phyloP scores from a whole-genome alignment of 306 rosid species.

The Hylodesmum podocarpum region DNA sequence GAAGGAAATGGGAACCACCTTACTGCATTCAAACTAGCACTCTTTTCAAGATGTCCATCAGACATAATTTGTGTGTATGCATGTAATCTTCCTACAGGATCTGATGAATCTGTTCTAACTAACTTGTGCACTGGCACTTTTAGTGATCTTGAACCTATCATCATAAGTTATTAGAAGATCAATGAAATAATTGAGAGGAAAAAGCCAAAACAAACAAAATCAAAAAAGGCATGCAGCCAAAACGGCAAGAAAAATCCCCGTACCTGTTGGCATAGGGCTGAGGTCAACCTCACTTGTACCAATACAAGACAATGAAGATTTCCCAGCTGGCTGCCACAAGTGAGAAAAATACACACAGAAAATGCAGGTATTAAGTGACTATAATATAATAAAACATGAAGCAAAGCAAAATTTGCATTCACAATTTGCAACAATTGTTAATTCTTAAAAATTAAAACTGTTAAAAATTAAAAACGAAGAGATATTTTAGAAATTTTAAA shows the following conservation, averaged over 20 bases:
- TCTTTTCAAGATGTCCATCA: conserved; percentile 44
- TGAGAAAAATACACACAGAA: conserved; percentile 21
- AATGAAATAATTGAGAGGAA: conserved; percentile 6
- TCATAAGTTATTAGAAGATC: background rate
- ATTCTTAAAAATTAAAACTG: conserved; percentile 1
- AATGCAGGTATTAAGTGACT: conserved; percentile 25
- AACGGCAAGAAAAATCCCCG: conserved; percentile 17
- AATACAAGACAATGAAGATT: conserved; percentile 45
- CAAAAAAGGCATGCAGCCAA: conserved; percentile 26
- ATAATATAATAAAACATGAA: conserved; percentile 11
- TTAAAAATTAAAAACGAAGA: conserved; percentile 9
- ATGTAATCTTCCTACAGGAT: conserved; percentile 91
- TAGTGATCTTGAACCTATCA: conserved; percentile 62
- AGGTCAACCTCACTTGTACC: conserved; percentile 41
- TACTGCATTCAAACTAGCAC: conserved; percentile 62
- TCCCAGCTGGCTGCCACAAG: conserved; percentile 49
- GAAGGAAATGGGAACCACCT: conserved; percentile 52
- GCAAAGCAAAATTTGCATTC: background rate
- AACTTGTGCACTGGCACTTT: conserved; percentile 85
- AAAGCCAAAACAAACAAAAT: conserved; percentile 25
- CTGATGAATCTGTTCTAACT: conserved; percentile 87
- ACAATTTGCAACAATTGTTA: background rate
- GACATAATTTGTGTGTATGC: conserved; percentile 63
- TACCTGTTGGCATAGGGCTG: conserved; percentile 52
- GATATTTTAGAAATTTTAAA: conserved; percentile 4